A percentile compares a stretch with the other conserved stretches of the same genome.
phyloP scores from a whole-genome alignment of 2,329 filamentous ascomycete species.

The Fusarium chlamydosporum region DNA sequence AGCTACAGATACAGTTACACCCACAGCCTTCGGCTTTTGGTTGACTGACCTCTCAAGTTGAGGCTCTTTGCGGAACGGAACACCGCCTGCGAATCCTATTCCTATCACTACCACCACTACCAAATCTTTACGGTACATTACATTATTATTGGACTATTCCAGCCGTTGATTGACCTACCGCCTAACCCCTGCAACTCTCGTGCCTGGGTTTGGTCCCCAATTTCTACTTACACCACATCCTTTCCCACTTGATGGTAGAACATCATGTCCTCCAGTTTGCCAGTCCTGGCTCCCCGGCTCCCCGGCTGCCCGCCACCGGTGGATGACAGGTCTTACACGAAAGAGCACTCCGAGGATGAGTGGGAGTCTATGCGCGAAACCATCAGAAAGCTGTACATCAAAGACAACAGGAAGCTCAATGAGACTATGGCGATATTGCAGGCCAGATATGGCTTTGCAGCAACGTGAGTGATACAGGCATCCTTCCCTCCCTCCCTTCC shows the following conservation, averaged over 20 bases:
- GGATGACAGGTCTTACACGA: conserved; percentile 50
- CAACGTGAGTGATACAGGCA: conserved; percentile 53
- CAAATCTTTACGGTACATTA: conserved; percentile 7
- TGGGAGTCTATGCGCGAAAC: conserved; percentile 54
- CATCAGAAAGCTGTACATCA: conserved; percentile 55
- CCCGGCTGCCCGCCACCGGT: conserved; percentile 48
- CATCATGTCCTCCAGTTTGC: conserved; percentile 51
- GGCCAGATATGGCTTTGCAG: conserved; percentile 55
- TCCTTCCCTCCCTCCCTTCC: neutral
- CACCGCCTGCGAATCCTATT: conserved; percentile 14
- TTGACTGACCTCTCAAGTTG: conserved; percentile 1
- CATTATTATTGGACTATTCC: conserved; percentile 17
- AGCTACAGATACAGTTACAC: conserved; percentile 7
- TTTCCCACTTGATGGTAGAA: conserved; percentile 33
- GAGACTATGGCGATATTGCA: conserved; percentile 57
- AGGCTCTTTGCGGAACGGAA: conserved; percentile 35
- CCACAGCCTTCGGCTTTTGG: neutral
- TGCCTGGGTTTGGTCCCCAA: neutral
- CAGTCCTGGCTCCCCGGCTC: conserved; percentile 54
- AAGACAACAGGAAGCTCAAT: conserved; percentile 55
- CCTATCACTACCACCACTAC: conserved; percentile 31
- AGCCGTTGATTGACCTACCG: conserved; percentile 17
- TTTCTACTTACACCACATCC: conserved; percentile 7
- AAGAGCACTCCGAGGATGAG: conserved; percentile 56
- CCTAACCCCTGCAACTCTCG: conserved; percentile 6